Percentiles rank a stretch among this genome's conserved stretches.
phyloP scores from a whole-genome alignment of 768 basidiomycete species.

The Cystofilobasidium ferigula region DNA sequence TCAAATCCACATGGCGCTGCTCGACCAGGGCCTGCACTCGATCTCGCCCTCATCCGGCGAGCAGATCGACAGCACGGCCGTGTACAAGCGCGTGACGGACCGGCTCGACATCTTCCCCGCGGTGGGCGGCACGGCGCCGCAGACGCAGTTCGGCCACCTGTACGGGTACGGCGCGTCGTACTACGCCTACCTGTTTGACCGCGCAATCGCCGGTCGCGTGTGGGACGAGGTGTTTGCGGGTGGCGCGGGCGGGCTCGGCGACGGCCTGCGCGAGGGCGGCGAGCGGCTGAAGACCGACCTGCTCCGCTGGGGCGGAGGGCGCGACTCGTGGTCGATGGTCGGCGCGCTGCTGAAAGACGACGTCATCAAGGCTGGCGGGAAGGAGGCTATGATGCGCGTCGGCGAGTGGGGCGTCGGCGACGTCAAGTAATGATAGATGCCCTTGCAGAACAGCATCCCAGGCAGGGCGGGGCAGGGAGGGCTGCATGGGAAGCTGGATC shows the following conservation, averaged over 20 bases:
- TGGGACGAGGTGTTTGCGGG: conserved; percentile 61
- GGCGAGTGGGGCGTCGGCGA: conserved; percentile 55
- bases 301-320: conserved; percentile 71
- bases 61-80: conserved; percentile 63
- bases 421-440: background rate
- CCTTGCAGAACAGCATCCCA: too few relatives aligned
- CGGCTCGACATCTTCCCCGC: conserved; percentile 66
- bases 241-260: conserved; percentile 20
- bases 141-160: conserved; percentile 89
- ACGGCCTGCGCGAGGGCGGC: conserved; percentile 49
- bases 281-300: conserved; percentile 71
- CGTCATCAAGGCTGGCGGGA: conserved; percentile 59
- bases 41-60: conserved; percentile 43
- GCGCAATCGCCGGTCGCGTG: conserved; percentile 86
- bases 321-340: conserved; percentile 90
- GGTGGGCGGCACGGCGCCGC: conserved; percentile 76
- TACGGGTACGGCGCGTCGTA: conserved; percentile 96
- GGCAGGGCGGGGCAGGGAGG: too few relatives aligned
- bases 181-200: conserved; percentile 93
- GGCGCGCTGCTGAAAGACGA: conserved; percentile 55
- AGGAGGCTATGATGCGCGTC: conserved; percentile 75
- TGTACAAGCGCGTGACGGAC: conserved; percentile 47
- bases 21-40: conserved; percentile 88
- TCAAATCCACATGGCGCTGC: conserved; percentile 73
- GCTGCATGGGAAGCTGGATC: too few relatives aligned